Percentiles rank a stretch among this genome's conserved stretches.
phyloP scores from a whole-genome alignment of 306 rosid species.

The Prunus kanzakura region DNA sequence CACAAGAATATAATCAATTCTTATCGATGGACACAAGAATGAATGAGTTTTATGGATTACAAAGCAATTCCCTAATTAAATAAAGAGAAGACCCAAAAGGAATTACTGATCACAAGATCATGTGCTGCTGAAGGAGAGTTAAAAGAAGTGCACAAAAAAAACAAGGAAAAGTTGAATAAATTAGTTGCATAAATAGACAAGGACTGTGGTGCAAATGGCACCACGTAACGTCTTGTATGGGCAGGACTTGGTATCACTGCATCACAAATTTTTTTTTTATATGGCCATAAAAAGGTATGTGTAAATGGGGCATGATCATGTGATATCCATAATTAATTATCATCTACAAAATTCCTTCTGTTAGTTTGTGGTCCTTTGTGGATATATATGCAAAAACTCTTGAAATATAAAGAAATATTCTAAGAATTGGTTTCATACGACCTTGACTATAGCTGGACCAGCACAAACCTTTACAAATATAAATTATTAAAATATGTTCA shows the following conservation, averaged over 20 bases:
- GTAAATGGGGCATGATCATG: not conserved
- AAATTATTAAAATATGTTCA: not conserved
- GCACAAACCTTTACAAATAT: not conserved
- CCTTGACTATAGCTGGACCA: not conserved
- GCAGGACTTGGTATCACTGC: not conserved
- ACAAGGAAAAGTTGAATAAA: not conserved
- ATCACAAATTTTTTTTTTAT: not conserved
- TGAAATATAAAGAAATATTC: not conserved
- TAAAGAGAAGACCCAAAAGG: slow-evolving; percentile 20
- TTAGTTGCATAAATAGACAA: slow-evolving; percentile 17
- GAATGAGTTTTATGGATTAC: slow-evolving; percentile 11
- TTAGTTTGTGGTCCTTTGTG: not conserved
- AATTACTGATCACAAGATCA: slow-evolving; percentile 30
- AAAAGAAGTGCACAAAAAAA: not conserved
- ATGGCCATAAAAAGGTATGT: not conserved
- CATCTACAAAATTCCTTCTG: not conserved
- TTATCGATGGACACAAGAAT: slow-evolving; percentile 19
- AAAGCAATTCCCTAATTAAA: slow-evolving; percentile 29
- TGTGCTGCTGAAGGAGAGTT: slow-evolving; percentile 4
- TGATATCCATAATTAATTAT: not conserved
- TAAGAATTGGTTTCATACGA: not conserved
- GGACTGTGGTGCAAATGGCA: slow-evolving; percentile 26
- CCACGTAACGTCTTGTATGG: slow-evolving; percentile 17
- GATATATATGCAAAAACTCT: not conserved
- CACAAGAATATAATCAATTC: slow-evolving; percentile 35